Conservation (phyloP, 2,329 filamentous ascomycete genomes). For the Fusarium sp. region DNA sequence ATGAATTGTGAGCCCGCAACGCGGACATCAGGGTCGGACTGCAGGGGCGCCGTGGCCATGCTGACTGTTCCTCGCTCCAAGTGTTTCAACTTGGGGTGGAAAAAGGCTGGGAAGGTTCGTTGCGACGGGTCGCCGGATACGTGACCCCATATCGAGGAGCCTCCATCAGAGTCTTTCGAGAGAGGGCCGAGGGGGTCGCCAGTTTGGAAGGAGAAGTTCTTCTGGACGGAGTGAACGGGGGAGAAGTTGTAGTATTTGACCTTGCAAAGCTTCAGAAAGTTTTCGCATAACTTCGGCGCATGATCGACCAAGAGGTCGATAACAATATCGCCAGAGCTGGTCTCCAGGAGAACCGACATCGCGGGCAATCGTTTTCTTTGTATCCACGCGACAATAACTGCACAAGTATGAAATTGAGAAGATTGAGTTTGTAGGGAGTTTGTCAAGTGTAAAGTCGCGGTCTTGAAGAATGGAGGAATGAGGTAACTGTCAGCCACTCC, state of each 20-base stretch:
- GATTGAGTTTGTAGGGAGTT: background rate
- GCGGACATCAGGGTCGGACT: constrained; percentile 81
- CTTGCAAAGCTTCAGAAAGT: constrained; percentile 99
- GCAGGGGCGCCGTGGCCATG: constrained; percentile 90
- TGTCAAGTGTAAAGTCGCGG: constrained; percentile 2
- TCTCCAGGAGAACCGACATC: constrained; percentile 96
- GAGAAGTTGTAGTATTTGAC: constrained; percentile 99
- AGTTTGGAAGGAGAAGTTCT: constrained; percentile 95
- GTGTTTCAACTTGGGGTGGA: constrained; percentile 90
- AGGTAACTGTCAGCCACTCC: constrained; percentile 29
- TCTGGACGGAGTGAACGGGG: constrained; percentile 90
- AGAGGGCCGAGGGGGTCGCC: constrained; percentile 92
- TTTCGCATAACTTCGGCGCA: constrained; percentile 92
- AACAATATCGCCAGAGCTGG: constrained; percentile 91
- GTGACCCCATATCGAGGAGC: constrained; percentile 91
- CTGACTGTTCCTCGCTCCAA: constrained; percentile 90
- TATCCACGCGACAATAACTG: background rate
- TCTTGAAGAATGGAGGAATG: constrained; percentile 15
- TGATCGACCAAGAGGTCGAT: constrained; percentile 92
- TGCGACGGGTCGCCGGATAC: constrained; percentile 74
- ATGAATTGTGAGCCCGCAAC: constrained; percentile 93
- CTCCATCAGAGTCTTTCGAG: constrained; percentile 87
- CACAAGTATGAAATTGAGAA: background rate
- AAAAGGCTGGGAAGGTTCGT: constrained; percentile 84
- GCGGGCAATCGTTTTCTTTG: background rate